phyloP scores from a whole-genome alignment of 306 rosid species.

The Mimosa pudica region DNA sequence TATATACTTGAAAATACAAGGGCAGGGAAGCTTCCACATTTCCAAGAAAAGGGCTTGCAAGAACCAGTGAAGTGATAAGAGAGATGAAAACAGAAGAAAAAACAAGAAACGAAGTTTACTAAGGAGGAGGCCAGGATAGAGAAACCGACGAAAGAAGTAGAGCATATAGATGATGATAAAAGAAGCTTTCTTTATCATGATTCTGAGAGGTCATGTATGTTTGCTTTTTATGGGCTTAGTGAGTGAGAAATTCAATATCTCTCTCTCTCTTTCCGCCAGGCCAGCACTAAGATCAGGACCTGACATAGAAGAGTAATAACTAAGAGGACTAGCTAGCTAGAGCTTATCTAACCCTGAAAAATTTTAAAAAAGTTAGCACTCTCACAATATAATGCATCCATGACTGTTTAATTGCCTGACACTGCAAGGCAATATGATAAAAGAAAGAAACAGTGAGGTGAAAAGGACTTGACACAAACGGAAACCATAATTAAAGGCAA shows the following conservation, averaged over 20 bases:
- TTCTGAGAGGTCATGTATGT: conserved; percentile 30
- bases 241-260: conserved; percentile 23
- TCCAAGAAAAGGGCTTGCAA: conserved; percentile 32
- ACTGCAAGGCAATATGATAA: conserved; percentile 72
- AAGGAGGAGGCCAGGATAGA: neutral
- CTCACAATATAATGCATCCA: conserved; percentile 30
- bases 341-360: conserved; percentile 21
- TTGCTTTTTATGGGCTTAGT: conserved; percentile 35
- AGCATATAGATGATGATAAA: conserved; percentile 26
- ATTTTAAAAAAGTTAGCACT: conserved; percentile 36
- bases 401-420: conserved; percentile 67
- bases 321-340: neutral
- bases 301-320: conserved; percentile 54
- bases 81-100: conserved; percentile 23
- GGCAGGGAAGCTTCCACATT: conserved; percentile 19
- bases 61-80: conserved; percentile 17
- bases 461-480: conserved; percentile 92
- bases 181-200: conserved; percentile 38
- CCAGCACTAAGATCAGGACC: conserved; percentile 38
- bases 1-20: neutral
- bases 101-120: conserved; percentile 1
- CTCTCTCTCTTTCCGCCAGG: neutral
- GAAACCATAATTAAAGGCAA: conserved; percentile 63
- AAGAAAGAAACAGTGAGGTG: conserved; percentile 59
- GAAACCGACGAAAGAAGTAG: conserved; percentile 7